phyloP scores from a whole-genome alignment of 2,329 filamentous ascomycete species.

The Colletotrichum eremochloae region DNA sequence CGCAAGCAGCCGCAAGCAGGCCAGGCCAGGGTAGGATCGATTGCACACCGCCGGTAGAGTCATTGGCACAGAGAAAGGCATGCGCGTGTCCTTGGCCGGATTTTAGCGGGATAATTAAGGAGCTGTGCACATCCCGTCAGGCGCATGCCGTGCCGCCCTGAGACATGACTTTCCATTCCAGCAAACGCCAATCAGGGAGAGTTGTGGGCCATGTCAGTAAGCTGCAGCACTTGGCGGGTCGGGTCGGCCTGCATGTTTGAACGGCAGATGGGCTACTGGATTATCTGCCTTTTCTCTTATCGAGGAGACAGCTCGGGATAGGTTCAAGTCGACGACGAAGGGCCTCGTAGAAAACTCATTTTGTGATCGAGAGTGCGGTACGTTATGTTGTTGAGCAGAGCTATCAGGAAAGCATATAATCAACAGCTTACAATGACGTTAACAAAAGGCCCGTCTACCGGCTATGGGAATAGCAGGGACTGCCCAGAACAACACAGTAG shows the following conservation, averaged over 20 bases:
- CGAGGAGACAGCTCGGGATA: background rate
- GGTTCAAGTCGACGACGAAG: too few relatives aligned
- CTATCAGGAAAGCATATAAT: too few relatives aligned
- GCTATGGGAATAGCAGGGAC: background rate
- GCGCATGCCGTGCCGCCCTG: background rate
- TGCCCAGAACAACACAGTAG: background rate
- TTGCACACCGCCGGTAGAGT: background rate
- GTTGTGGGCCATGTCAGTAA: constrained; percentile 32
- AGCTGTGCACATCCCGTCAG: background rate
- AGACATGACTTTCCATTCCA: constrained; percentile 4
- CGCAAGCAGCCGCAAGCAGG: background rate
- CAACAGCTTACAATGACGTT: too few relatives aligned
- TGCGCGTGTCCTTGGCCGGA: background rate
- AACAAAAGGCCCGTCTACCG: background rate
- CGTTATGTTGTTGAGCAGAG: background rate
- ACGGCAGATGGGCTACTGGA: background rate
- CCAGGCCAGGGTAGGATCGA: background rate
- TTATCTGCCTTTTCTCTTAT: background rate
- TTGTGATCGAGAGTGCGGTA: background rate
- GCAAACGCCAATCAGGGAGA: constrained; percentile 9
- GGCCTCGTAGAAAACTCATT: too few relatives aligned
- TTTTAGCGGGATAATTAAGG: background rate
- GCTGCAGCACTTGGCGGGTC: constrained; percentile 25
- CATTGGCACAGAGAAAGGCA: background rate
- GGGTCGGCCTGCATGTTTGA: constrained; percentile 8